Base-by-base conservation (phyloP, 345 rosid genomes). In the Jatropha curcas region DNA sequence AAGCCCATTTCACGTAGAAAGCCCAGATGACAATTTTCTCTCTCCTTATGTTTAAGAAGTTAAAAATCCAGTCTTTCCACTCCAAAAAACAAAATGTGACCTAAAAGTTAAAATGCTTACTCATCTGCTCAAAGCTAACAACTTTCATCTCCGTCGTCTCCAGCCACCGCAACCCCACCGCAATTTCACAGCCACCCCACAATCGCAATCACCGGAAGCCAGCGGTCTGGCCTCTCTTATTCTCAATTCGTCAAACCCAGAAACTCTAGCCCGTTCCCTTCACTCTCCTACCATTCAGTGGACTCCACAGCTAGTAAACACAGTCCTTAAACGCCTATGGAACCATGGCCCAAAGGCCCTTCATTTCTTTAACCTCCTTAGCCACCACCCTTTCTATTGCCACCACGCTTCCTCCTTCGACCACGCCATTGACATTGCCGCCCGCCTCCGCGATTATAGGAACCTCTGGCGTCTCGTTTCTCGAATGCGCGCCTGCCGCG, bases 331-430 rank as follows among this genome's bases (percentile, higher is more conserved):
- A 31, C 88, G 83, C 39, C 88, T 89, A 39, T 92, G 98, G 98
- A 90, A 92, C 68, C 93, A 92, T 76, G 95, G 91, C 66, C 92
- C 87, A 3, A 92, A 84, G 78, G 97, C 97, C 55, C 88, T 92
- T 45, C 85, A 86, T 20, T 90, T 92, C 87, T 94, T 92, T 87
- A 80, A 72, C 52, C 67, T 85, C 74, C 86, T 94, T 71, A 46
- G 65, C 4, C 71, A 24, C 74, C 94, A 85, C 68, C 92, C 86
- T 50, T 64, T 60, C 13, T 90, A 88, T 58, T 11, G 67, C 69
- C 95, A 84, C 80, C 76, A 83, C 41, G 57, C 81, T 57, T 90
- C 95, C 68, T 90, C 95, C 86, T 92, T 89, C 73, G 90, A 94
- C 80, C 90, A 89, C 75, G 95, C 93, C 45, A 72, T 92, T 76